Evolutionary conservation across 441 rosid species (phyloP), one percentile per base, ranked within the genome.

Genomic region (Euphorbia schlechtendalii): DNA sequence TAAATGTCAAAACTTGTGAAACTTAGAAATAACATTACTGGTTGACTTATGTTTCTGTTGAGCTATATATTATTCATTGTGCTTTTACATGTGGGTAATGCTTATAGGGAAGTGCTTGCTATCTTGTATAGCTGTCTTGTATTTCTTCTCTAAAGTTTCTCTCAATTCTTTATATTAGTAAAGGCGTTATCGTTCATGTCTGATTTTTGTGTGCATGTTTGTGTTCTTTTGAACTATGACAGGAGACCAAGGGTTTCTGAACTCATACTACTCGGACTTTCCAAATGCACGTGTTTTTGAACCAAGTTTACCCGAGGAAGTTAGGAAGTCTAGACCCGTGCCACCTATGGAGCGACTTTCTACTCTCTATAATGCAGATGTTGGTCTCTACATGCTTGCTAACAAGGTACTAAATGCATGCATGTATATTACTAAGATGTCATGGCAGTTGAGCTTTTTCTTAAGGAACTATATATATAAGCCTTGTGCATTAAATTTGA

Each of bases 301-400:
- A 69, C 96, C 97, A 64, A 76, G 69, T 78, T 40, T 87, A 61
- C 70, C 96, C 1, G 63, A 57, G 30, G 90, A 87, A 68, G 83
- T 67, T 57, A 45, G 78, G 71, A 74, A 86, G 25, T 74, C 90
- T n/a, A 83, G 89, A 74, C 83, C 88, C 14, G 77, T 69, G 60
- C 99, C 93, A 72, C 65, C 77, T 59, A 88, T 90, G 99, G 90
- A 93, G 78, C 87, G 96, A 48, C 99, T 93, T 20, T 90, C 99
- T 24, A 93, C 97, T 36, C 75, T 87, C 1, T 93, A 88, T 38
- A 93, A 90, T 67, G 99, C 99, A 13, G 99, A 93, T 76, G 96
- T 90, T 80, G 99, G 99, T 76, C 97, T 90, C 63, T 90, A 87
- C 84, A 84, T 90, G 96, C 95, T 93, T 70, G 97, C 99, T 56